Conservation (phyloP, 1,139 yeast species). For the Saccharomyces pastorianus region DNA sequence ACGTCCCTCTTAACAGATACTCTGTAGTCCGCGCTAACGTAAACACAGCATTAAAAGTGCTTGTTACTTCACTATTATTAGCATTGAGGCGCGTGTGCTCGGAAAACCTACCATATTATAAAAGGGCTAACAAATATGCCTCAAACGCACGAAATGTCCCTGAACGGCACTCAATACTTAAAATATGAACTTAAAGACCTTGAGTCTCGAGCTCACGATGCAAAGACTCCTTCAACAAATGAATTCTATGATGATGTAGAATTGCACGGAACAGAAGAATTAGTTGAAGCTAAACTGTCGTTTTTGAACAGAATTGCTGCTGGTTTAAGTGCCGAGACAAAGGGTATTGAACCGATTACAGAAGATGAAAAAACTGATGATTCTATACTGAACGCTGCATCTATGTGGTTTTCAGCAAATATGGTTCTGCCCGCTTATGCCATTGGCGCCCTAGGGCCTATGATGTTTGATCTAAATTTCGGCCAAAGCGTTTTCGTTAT, state of each 20-base stretch:
- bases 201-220: background rate
- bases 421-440: constrained; percentile 79
- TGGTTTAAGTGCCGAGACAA: constrained; percentile 38
- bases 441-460: constrained; percentile 70
- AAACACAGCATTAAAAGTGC: background rate
- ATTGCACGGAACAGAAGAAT: background rate
- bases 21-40: background rate
- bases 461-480: constrained; percentile 44
- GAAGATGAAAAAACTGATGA: constrained; percentile 43
- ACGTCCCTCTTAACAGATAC: background rate
- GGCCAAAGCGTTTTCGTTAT: constrained; percentile 58
- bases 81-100: background rate
- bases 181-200: background rate
- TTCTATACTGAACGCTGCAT: constrained; percentile 60
- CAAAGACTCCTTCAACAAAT: background rate
- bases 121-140: background rate
- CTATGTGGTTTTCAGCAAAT: constrained; percentile 93
- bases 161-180: background rate
- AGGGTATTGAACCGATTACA: constrained; percentile 42
- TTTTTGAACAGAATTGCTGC: constrained; percentile 33
- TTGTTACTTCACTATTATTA: background rate
- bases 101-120: background rate
- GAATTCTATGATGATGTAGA: background rate
- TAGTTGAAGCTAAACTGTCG: constrained; percentile 15
- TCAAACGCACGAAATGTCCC: background rate